Conservation (phyloP, 805 yeast species). For the Yamadazyma phyllophila region DNA sequence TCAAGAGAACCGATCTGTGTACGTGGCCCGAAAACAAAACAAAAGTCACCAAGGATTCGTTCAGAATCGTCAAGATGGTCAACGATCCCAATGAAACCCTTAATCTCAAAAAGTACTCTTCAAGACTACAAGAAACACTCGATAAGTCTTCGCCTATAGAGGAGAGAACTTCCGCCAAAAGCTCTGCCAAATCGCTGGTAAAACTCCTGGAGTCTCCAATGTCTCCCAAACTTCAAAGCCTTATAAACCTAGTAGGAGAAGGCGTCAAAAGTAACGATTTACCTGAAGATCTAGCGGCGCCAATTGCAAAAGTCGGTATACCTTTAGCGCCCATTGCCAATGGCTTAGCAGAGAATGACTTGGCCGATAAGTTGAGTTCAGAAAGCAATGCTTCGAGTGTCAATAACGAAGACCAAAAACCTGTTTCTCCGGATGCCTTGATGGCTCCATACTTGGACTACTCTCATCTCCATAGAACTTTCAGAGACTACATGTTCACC, state of each 20-base stretch:
- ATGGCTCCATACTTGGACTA: conserved; percentile 16
- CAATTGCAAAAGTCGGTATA: no score
- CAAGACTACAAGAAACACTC: conserved; percentile 9
- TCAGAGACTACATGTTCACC: conserved; percentile 40
- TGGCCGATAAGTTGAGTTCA: neutral
- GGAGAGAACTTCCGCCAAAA: neutral
- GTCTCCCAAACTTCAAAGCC: conserved; percentile 11
- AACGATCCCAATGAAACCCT: neutral
- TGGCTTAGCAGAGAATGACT: neutral
- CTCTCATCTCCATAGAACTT: conserved; percentile 30
- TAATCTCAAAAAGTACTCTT: conserved; percentile 6
- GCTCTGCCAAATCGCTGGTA: neutral
- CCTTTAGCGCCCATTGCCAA: neutral
- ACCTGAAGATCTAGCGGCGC: neutral
- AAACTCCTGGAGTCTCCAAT: neutral
- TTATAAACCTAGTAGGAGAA: conserved; percentile 6
- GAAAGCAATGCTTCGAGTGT: conserved; percentile 1
- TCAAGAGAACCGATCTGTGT: conserved; percentile 11
- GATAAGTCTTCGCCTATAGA: conserved; percentile 5
- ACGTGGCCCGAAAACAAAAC: conserved; percentile 12
- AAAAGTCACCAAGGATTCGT: conserved; percentile 9
- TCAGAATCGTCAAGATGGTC: conserved; percentile 9
- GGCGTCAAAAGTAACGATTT: neutral
- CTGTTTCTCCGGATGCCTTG: conserved; percentile 4
- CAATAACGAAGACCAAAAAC: neutral